A percentile compares a stretch with the other conserved stretches of the same genome.
These are phyloP conservation scores for Posidonia australis DNA, from an alignment of 106 monocot species.

Conservation along the genomic window DNA sequence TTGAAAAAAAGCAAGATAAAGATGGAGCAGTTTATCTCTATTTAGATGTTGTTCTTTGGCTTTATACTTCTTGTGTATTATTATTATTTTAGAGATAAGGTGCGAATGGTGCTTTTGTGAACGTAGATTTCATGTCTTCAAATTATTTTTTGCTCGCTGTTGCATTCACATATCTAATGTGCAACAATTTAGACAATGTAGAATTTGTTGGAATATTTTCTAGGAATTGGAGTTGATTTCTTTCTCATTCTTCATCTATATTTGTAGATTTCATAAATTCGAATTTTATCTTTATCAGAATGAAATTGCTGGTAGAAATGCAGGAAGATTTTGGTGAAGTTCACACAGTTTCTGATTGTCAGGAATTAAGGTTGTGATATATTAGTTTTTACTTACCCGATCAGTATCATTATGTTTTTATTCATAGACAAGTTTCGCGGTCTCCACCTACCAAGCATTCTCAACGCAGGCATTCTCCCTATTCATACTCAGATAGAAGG, in stretches of 20 bases:
- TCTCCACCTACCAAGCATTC: conserved; percentile 93
- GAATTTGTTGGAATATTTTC: neutral
- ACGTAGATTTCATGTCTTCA: neutral
- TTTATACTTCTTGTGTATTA: too few species aligned
- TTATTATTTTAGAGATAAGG: too few species aligned
- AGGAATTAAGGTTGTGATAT: conserved; percentile 8
- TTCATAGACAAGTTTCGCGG: conserved; percentile 88
- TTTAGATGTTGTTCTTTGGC: too few species aligned
- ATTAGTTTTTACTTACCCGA: conserved; percentile 42
- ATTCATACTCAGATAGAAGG: conserved; percentile 49
- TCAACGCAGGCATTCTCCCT: conserved; percentile 72
- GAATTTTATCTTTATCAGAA: neutral
- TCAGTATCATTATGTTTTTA: conserved; percentile 59
- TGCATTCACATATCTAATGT: neutral
- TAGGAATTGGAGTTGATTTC: neutral
- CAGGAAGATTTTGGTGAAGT: neutral
- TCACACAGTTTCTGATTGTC: neutral
- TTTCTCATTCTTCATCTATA: neutral
- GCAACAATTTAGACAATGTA: neutral
- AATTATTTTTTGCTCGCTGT: too few species aligned
- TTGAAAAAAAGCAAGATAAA: too few species aligned
- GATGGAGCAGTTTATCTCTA: too few species aligned
- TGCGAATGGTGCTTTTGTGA: too few species aligned
- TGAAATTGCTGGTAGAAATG: neutral
- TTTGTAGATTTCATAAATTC: neutral